Evolutionary conservation across 2,329 filamentous ascomycete species (phyloP).

Genomic region (Fusarium bulbicola): DNA sequence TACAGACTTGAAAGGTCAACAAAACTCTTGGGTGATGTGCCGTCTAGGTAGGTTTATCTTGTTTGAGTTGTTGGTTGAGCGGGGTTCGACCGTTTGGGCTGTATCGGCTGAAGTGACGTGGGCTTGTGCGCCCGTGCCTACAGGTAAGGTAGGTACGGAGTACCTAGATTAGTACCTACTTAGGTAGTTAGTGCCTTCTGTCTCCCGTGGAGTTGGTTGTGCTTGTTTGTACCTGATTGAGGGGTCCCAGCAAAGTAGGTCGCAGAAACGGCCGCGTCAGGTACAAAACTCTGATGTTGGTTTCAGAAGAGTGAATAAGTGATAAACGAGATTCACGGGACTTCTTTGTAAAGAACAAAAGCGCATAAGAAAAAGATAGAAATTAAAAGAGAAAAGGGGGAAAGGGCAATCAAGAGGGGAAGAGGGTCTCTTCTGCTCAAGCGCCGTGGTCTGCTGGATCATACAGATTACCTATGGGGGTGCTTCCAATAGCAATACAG

Average conservation of each 20-base stretch:
- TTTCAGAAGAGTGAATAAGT: conserved; percentile 1
- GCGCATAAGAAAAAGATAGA: neutral
- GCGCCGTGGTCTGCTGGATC: conserved; percentile 15
- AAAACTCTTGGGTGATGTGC: neutral
- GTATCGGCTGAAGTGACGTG: conserved; percentile 16
- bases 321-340: neutral
- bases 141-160: conserved; percentile 6
- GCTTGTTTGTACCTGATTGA: conserved; percentile 10
- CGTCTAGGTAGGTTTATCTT: conserved; percentile 5
- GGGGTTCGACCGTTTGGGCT: conserved; percentile 31
- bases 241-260: conserved; percentile 35
- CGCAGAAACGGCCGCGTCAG: conserved; percentile 45
- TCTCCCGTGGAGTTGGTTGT: conserved; percentile 12
- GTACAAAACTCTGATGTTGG: conserved; percentile 24
- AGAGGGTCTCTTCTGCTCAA: conserved; percentile 25
- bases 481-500: neutral
- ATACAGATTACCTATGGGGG: neutral
- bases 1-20: neutral
- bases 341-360: neutral
- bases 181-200: neutral
- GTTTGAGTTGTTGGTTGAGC: conserved; percentile 32
- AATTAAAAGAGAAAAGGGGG: neutral
- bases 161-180: neutral
- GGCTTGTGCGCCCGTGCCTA: neutral
- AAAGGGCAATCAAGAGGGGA: conserved; percentile 4